Percentiles rank a stretch among this genome's conserved stretches.
Conservation (phyloP, 2,329 filamentous ascomycete genomes). For the Moelleriella libera region DNA sequence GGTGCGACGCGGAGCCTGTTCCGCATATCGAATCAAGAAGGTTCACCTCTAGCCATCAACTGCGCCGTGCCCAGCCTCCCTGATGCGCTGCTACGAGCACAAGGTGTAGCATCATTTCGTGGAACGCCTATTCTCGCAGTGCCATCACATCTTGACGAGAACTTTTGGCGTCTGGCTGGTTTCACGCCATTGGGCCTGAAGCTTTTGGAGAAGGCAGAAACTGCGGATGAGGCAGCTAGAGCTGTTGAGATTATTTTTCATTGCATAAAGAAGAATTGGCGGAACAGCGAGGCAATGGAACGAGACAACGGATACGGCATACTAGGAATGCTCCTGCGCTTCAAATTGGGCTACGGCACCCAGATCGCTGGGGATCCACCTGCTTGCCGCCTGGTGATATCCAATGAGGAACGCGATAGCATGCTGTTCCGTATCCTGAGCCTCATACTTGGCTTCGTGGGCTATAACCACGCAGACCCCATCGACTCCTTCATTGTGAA, state of each 20-base stretch:
- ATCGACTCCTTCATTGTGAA: conserved; percentile 91
- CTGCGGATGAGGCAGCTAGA: conserved; percentile 55
- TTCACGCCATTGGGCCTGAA: conserved; percentile 77
- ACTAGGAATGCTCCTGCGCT: conserved; percentile 66
- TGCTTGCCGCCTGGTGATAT: conserved; percentile 27
- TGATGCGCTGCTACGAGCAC: conserved; percentile 67
- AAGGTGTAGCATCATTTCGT: conserved; percentile 70
- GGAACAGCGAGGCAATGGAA: conserved; percentile 97
- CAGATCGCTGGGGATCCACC: conserved; percentile 14
- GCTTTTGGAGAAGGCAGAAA: conserved; percentile 63
- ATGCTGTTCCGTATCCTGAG: conserved; percentile 53
- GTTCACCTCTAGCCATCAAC: conserved; percentile 74
- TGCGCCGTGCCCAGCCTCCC: conserved; percentile 77
- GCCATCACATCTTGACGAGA: conserved; percentile 79
- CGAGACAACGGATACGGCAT: conserved; percentile 88
- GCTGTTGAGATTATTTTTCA: conserved; percentile 75
- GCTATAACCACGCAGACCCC: conserved; percentile 68
- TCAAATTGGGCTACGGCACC: conserved; percentile 54
- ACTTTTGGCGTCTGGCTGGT: conserved; percentile 84
- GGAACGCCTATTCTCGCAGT: conserved; percentile 71
- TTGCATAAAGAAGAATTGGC: conserved; percentile 81
- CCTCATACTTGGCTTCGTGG: conserved; percentile 72
- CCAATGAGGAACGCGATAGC: conserved; percentile 37
- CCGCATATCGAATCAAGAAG: conserved; percentile 26
- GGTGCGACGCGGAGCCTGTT: conserved; percentile 49